Conservation (phyloP, 225 moss, liverwort and hornwort species). For the Climacium dendroides region DNA sequence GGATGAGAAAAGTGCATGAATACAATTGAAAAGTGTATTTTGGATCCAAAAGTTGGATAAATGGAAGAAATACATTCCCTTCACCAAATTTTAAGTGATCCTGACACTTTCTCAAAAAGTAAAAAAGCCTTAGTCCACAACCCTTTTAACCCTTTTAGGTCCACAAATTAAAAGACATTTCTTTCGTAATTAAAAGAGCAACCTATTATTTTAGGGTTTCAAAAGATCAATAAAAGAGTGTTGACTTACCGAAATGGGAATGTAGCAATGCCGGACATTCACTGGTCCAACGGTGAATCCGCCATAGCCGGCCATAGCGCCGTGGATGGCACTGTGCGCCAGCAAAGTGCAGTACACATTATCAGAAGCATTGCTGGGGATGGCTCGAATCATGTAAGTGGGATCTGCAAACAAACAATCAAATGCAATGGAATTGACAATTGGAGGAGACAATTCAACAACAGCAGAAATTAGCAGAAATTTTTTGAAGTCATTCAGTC, state of each 20-base stretch:
- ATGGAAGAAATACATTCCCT: not conserved
- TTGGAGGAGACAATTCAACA: not conserved
- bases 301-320: constrained; percentile 73
- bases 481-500: not conserved
- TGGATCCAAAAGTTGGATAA: not conserved
- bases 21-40: not conserved
- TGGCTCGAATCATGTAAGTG: constrained; percentile 79
- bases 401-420: constrained; percentile 38
- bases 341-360: constrained; percentile 80
- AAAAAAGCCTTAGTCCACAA: rapidly evolving
- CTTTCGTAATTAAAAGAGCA: not conserved
- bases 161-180: not conserved
- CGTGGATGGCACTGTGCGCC: constrained; percentile 73
- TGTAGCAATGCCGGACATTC: constrained; percentile 61
- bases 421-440: not conserved
- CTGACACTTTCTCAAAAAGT: too few species aligned
- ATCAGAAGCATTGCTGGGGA: constrained; percentile 75
- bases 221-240: not conserved
- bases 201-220: not conserved
- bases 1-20: not conserved
- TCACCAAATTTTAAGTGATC: not conserved
- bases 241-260: constrained; percentile 28
- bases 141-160: too few species aligned
- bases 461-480: not conserved
- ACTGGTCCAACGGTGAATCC: constrained; percentile 71